These are phyloP conservation scores for Nevesoporus exiguus DNA, from an alignment of 768 basidiomycete genomes.

Conservation along the genomic window DNA sequence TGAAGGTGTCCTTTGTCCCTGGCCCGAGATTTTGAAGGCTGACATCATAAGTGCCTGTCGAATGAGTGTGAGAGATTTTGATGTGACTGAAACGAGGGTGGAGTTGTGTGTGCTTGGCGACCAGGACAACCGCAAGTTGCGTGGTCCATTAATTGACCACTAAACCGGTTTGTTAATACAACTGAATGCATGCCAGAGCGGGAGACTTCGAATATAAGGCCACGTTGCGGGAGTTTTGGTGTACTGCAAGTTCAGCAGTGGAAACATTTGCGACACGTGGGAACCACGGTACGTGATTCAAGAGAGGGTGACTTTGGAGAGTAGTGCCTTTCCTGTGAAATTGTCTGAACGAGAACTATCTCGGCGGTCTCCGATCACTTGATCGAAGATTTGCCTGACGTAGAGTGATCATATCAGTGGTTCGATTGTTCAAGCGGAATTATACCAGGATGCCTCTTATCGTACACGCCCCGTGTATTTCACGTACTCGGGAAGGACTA, in stretches of 20 bases:
- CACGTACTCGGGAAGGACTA: not conserved
- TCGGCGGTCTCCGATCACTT: not conserved
- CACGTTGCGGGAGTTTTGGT: not conserved
- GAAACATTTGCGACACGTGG: no score
- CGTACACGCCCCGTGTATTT: not conserved
- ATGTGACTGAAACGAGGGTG: conserved; percentile 5
- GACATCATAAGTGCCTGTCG: conserved; percentile 8
- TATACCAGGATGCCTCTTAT: not conserved
- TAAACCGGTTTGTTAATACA: not conserved
- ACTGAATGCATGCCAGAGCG: no score
- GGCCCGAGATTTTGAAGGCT: not conserved
- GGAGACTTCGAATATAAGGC: not conserved
- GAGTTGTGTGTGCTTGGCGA: not conserved
- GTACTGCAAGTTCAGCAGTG: no score
- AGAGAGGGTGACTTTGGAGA: not conserved
- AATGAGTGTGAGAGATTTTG: conserved; percentile 8
- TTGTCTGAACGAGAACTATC: not conserved
- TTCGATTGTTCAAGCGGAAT: not conserved
- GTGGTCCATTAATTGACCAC: not conserved
- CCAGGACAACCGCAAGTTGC: not conserved
- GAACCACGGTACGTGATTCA: not conserved
- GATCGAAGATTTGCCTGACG: not conserved
- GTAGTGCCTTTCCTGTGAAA: not conserved
- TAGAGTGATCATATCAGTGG: not conserved
- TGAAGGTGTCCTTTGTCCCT: conserved; percentile 18